Conservation (phyloP, 2,329 filamentous ascomycete species). For the Stagonosporopsis tanaceti region DNA sequence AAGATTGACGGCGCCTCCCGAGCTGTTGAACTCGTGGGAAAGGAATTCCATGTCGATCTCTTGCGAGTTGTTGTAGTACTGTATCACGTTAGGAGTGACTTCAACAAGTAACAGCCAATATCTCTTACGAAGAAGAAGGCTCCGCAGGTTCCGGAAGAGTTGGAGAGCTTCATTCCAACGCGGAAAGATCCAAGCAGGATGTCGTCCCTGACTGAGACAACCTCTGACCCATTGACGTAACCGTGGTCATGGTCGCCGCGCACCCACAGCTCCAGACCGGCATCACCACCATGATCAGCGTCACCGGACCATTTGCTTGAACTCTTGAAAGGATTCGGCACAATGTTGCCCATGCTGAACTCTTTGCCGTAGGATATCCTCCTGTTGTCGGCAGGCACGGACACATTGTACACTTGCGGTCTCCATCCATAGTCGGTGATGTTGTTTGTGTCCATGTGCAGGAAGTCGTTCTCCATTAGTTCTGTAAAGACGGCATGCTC, state of each 20-base stretch:
- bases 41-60: slow-evolving; percentile 86
- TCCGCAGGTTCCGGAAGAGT: slow-evolving; percentile 71
- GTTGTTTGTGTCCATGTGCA: slow-evolving; percentile 61
- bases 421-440: slow-evolving; percentile 64
- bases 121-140: slow-evolving; percentile 78
- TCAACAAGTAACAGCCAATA: not conserved
- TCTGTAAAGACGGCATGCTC: slow-evolving; percentile 69
- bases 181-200: slow-evolving; percentile 75
- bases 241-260: slow-evolving; percentile 51
- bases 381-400: slow-evolving; percentile 56
- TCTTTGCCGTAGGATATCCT: slow-evolving; percentile 72
- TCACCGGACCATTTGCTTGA: slow-evolving; percentile 55
- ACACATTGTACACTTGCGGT: slow-evolving; percentile 72
- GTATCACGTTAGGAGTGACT: slow-evolving; percentile 19
- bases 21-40: slow-evolving; percentile 68
- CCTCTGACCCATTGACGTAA: slow-evolving; percentile 69
- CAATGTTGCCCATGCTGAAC: slow-evolving; percentile 65
- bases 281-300: slow-evolving; percentile 54
- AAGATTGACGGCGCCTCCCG: slow-evolving; percentile 71
- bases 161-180: slow-evolving; percentile 70
- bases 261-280: slow-evolving; percentile 50
- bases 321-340: slow-evolving; percentile 60
- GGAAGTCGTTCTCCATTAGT: slow-evolving; percentile 75
- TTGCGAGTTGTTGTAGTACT: slow-evolving; percentile 81
- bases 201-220: slow-evolving; percentile 68